These are phyloP conservation scores for Pseudopyricularia cyperi DNA, from an alignment of 2,329 filamentous ascomycete species.

Conservation along the genomic window DNA sequence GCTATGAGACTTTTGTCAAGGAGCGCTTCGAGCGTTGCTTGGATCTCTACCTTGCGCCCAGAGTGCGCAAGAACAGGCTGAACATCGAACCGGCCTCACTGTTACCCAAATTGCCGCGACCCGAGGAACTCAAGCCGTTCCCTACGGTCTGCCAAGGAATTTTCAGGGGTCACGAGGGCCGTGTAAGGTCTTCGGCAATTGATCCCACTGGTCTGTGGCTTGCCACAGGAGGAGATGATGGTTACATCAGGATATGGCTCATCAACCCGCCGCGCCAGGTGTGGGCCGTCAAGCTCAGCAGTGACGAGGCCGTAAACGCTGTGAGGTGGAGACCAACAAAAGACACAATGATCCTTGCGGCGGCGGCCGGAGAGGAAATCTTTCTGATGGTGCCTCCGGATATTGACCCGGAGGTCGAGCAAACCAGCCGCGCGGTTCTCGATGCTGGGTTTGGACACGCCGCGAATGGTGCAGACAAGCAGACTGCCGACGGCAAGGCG, in stretches of 20 bases:
- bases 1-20: constrained; percentile 80
- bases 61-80: constrained; percentile 82
- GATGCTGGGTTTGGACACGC: constrained; percentile 91
- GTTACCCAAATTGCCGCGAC: constrained; percentile 82
- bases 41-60: constrained; percentile 87
- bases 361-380: constrained; percentile 71
- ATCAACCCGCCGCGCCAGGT: constrained; percentile 74
- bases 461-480: constrained; percentile 40
- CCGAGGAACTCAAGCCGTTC: constrained; percentile 89
- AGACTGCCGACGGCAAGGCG: constrained; percentile 52
- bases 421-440: constrained; percentile 60
- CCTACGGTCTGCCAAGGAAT: constrained; percentile 80
- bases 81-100: constrained; percentile 94
- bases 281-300: constrained; percentile 69
- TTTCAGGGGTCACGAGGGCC: constrained; percentile 77
- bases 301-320: constrained; percentile 67
- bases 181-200: constrained; percentile 72
- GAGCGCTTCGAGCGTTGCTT: constrained; percentile 93
- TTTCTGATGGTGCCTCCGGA: constrained; percentile 71
- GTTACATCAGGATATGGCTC: constrained; percentile 83
- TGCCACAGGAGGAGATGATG: constrained; percentile 89
- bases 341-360: constrained; percentile 70
- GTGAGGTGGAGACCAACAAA: constrained; percentile 82
- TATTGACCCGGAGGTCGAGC: constrained; percentile 59
- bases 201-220: constrained; percentile 78